Evolutionary conservation across 805 yeast species (phyloP).

Genomic region (Ogataea allantospora): DNA sequence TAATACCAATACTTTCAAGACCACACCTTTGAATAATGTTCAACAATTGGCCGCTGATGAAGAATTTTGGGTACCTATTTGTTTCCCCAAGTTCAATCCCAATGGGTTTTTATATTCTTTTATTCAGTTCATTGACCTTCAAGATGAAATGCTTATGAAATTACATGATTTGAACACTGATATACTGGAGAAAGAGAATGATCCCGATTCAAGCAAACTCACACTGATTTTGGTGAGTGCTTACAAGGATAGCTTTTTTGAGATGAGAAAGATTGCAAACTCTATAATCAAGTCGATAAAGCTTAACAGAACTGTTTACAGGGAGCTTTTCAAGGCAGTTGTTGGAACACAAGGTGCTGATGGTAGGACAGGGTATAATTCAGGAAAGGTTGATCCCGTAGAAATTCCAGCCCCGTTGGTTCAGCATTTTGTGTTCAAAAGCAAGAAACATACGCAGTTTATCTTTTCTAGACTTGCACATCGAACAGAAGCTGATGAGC

Average conservation of each 20-base stretch:
- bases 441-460: slow-evolving; percentile 65
- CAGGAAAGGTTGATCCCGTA: slow-evolving; percentile 43
- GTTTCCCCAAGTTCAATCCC: slow-evolving; percentile 86
- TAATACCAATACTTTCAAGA: slow-evolving; percentile 49
- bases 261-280: slow-evolving; percentile 61
- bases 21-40: slow-evolving; percentile 29
- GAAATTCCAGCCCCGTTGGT: slow-evolving; percentile 59
- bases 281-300: slow-evolving; percentile 45
- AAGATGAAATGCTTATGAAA: slow-evolving; percentile 32
- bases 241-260: slow-evolving; percentile 75
- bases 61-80: slow-evolving; percentile 91
- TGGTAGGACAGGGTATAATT: slow-evolving; percentile 29
- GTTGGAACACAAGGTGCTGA: slow-evolving; percentile 31
- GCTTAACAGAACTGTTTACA: slow-evolving; percentile 34
- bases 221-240: slow-evolving; percentile 56
- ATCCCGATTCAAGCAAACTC: slow-evolving; percentile 31
- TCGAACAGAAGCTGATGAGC: slow-evolving; percentile 15
- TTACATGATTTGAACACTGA: slow-evolving; percentile 29
- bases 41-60: slow-evolving; percentile 40
- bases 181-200: slow-evolving; percentile 11
- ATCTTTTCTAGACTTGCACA: slow-evolving; percentile 32
- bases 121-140: slow-evolving; percentile 55
- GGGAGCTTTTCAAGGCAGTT: slow-evolving; percentile 30
- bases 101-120: slow-evolving; percentile 85
- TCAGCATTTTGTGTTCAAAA: slow-evolving; percentile 79